Conservation (phyloP, 305 asterid species). For the Ilex paraguariensis region DNA sequence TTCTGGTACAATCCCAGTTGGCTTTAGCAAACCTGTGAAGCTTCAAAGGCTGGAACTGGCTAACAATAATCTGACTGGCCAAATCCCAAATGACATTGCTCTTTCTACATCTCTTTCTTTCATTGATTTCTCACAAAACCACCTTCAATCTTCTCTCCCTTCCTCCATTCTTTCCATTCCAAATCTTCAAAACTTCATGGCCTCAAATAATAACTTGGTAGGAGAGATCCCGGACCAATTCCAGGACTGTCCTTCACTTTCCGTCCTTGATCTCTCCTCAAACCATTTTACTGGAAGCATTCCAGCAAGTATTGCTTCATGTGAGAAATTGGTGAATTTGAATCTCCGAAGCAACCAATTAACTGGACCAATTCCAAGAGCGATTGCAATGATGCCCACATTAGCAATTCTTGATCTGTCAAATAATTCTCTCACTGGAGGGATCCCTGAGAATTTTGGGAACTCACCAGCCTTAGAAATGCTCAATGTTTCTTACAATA, state of each 20-base stretch:
- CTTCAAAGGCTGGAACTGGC: conserved; percentile 76
- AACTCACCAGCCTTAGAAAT: conserved; percentile 81
- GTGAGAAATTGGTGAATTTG: conserved; percentile 62
- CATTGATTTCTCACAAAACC: conserved; percentile 72
- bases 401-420: conserved; percentile 75
- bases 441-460: conserved; percentile 70
- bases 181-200: conserved; percentile 59
- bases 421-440: conserved; percentile 73
- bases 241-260: conserved; percentile 71
- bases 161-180: conserved; percentile 64
- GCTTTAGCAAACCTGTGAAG: conserved; percentile 61
- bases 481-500: conserved; percentile 68
- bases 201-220: conserved; percentile 49
- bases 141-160: conserved; percentile 65
- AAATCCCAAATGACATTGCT: conserved; percentile 69
- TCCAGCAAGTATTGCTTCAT: conserved; percentile 74
- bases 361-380: conserved; percentile 56
- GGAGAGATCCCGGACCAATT: conserved; percentile 84
- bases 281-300: conserved; percentile 59
- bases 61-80: conserved; percentile 65
- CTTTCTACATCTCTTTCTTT: conserved; percentile 69
- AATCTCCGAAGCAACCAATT: conserved; percentile 59
- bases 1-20: conserved; percentile 65
- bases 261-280: conserved; percentile 78
- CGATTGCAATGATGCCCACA: conserved; percentile 62